Base-by-base conservation (phyloP, 371 early-diverging fungal species). In the Actinomortierella ambigua region DNA sequence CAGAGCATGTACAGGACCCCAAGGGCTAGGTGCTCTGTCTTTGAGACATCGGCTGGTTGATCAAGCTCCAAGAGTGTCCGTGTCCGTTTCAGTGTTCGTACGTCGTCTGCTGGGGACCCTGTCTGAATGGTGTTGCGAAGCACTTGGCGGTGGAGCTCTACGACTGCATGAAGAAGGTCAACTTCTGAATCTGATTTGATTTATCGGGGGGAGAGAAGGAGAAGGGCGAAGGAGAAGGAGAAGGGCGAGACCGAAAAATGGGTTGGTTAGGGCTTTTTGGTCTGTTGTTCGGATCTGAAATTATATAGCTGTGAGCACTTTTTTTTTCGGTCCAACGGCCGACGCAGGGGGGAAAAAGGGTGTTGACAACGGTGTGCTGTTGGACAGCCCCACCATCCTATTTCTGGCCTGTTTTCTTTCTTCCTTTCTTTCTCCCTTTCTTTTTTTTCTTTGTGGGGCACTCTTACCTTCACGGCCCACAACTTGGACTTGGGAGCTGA, bases 1-100 rank as follows among this genome's bases (percentile, higher is more conserved):
- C 71, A 65, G 17, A 65, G 56, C 71, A 71, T 71, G 41, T 71
- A 71, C 1, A 71, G 61, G 20, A 65, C 66, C 3, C 71, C 59
- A 2, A 71, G 53, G 9, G 65, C 71, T n/a, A 65, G 52, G 27
- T 71, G 71, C 50, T 71, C 71, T 17, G 71, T 39, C n/a, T 49
- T 57, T 4, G 66, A 43, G 5, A 71, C 71, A 11, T 24, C 55
- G 1, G 59, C 48, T 1, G 71, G 71, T 39, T 55, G 59, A 14
- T 65, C 56, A 18, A 71, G 52, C 8, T 56, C 43, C 44, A 71
- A 22, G 18, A 71, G 44, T 11, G 59, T 55, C 59, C 57, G 27
- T 11, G 71, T 65, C 50, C 53, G 53, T 53, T 59, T 53, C 26
- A 71, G 63, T 23, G 7, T 46, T 1, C 9, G 40, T 22, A 58